These are phyloP conservation scores for Trypanosomatidae sp. DNA, from an alignment of 208 protist species.

Conservation along the genomic window DNA sequence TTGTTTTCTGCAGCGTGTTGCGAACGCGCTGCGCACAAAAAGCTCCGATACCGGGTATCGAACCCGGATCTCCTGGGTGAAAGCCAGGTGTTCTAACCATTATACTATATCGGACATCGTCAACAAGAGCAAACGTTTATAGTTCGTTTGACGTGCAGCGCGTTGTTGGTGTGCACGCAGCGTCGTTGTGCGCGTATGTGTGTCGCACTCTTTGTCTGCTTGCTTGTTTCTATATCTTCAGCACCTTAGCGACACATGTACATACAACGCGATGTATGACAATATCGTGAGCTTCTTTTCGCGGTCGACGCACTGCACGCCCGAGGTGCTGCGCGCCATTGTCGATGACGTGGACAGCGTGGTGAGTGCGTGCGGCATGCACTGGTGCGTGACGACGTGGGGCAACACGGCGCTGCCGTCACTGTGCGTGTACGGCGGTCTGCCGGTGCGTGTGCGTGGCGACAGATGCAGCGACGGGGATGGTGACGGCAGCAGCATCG, in stretches of 20 bases:
- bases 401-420: conserved; percentile 33
- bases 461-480: too few relatives aligned
- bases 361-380: conserved; percentile 13
- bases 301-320: conserved; percentile 9
- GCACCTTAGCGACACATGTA: too few relatives aligned
- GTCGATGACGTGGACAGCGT: conserved; percentile 21
- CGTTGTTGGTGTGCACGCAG: too few relatives aligned
- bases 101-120: conserved; percentile 46
- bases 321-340: conserved; percentile 18
- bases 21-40: conserved; percentile 6
- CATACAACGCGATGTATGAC: conserved; percentile 19
- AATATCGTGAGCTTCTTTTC: conserved; percentile 35
- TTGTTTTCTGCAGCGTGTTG: conserved; percentile 6
- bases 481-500: not conserved
- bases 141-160: too few relatives aligned
- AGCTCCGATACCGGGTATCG: conserved; percentile 60
- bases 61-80: conserved; percentile 59
- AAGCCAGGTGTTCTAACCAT: conserved; percentile 47
- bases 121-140: too few relatives aligned
- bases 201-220: too few relatives aligned
- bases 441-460: conserved; percentile 13
- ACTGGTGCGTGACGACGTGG: conserved; percentile 17
- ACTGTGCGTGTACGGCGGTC: conserved; percentile 41
- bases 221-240: too few relatives aligned
- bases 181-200: too few relatives aligned